Conservation (phyloP, 163 green algal species). For the Dunaliella salina region DNA sequence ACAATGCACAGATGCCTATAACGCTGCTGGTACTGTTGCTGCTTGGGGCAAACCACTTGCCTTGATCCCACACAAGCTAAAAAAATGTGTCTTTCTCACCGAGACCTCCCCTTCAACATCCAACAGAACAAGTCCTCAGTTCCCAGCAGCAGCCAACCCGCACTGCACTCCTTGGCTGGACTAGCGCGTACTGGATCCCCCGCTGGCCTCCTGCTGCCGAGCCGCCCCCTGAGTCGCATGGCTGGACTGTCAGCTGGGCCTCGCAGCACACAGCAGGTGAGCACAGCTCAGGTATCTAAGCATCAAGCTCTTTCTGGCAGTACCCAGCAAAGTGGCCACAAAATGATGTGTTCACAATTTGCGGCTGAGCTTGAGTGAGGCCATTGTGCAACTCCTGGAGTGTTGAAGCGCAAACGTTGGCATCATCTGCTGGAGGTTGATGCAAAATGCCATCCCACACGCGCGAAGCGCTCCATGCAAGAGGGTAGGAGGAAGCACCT, state of each 20-base stretch:
- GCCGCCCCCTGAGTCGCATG: neutral
- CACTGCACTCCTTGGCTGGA: neutral
- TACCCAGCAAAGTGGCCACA: neutral
- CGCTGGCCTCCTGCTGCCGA: neutral
- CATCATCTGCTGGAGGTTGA: too few relatives aligned
- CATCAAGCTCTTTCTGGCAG: neutral
- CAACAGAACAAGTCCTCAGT: neutral
- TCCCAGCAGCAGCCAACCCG: neutral
- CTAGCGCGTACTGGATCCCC: neutral
- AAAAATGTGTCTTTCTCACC: too few relatives aligned
- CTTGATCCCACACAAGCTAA: neutral
- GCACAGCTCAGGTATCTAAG: neutral
- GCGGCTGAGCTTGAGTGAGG: too few relatives aligned
- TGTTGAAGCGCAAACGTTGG: too few relatives aligned
- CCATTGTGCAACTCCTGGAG: too few relatives aligned
- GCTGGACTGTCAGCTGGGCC: neutral
- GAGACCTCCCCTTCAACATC: neutral
- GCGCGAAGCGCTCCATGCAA: too few relatives aligned
- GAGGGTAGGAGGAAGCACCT: too few relatives aligned
- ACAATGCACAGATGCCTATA: neutral
- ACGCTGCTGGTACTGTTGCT: neutral
- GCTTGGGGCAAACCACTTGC: neutral
- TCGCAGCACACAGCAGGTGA: neutral
- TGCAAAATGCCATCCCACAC: too few relatives aligned
- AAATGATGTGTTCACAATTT: neutral